phyloP scores from a whole-genome alignment of 129 eudicot species.

The Tanacetum coccineum region DNA sequence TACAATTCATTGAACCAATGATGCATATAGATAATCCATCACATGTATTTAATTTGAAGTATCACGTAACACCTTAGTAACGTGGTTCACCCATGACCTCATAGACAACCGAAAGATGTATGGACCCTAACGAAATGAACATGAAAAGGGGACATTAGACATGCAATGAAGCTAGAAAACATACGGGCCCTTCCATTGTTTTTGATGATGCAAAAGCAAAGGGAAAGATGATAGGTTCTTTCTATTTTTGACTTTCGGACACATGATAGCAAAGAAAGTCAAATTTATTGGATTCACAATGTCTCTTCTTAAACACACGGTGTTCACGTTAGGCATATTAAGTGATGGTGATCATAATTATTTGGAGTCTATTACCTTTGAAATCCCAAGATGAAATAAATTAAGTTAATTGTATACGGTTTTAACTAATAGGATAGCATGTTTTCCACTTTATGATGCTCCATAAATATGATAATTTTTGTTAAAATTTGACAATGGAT shows the following conservation, averaged over 20 bases:
- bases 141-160: slow-evolving; percentile 7
- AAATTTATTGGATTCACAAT: slow-evolving; percentile 18
- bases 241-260: slow-evolving; percentile 24
- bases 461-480: too few relatives aligned
- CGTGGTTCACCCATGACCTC: background rate
- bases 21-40: too few relatives aligned
- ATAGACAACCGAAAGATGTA: background rate
- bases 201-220: slow-evolving; percentile 20
- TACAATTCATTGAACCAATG: too few relatives aligned
- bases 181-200: slow-evolving; percentile 18
- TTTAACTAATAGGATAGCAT: too few relatives aligned
- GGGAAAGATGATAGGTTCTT: slow-evolving; percentile 18
- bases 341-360: background rate
- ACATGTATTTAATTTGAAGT: background rate
- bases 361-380: too few relatives aligned
- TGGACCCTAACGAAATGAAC: slow-evolving; percentile 1
- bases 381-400: too few relatives aligned
- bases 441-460: too few relatives aligned
- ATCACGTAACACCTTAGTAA: background rate
- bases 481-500: too few relatives aligned
- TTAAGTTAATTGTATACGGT: too few relatives aligned
- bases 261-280: slow-evolving; percentile 23
- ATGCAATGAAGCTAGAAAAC: slow-evolving; percentile 14
- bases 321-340: slow-evolving; percentile 10
- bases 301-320: slow-evolving; percentile 18